A percentile compares a stretch with the other conserved stretches of the same genome.
Conservation (phyloP, 306 rosid genomes). For the Prinsepia uniflora region DNA sequence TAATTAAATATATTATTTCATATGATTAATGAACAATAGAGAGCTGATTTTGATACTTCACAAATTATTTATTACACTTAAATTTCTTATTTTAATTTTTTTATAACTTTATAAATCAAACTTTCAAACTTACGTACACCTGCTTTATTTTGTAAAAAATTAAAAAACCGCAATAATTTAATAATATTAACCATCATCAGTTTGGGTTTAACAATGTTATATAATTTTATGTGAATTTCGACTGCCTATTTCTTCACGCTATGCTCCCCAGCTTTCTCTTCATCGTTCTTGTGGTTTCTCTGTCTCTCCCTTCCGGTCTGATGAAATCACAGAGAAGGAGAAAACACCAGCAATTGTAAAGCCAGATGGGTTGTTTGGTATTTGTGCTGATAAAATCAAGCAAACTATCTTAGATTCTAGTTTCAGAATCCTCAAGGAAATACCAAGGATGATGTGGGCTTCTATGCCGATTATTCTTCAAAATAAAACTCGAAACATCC, state of each 20-base stretch:
- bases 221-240: neutral
- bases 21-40: too few species aligned
- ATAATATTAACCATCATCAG: too few species aligned
- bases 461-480: conserved; percentile 71
- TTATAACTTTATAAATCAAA: too few species aligned
- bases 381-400: conserved; percentile 55
- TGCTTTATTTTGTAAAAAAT: too few species aligned
- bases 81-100: too few species aligned
- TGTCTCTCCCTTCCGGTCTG: conserved; percentile 30
- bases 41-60: too few species aligned
- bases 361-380: conserved; percentile 76
- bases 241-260: conserved; percentile 6
- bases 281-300: conserved; percentile 24
- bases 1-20: too few species aligned
- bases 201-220: too few species aligned
- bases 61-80: too few species aligned
- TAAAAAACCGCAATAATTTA: too few species aligned
- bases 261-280: conserved; percentile 11
- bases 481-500: conserved; percentile 13
- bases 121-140: too few species aligned
- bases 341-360: conserved; percentile 70
- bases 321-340: conserved; percentile 36
- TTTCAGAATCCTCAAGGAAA: conserved; percentile 52
- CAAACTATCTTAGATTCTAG: conserved; percentile 49
- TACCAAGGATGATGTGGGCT: conserved; percentile 43